Evolutionary conservation across 2,329 filamentous ascomycete species (phyloP).

Genomic region (Grosmannia clavigera): DNA sequence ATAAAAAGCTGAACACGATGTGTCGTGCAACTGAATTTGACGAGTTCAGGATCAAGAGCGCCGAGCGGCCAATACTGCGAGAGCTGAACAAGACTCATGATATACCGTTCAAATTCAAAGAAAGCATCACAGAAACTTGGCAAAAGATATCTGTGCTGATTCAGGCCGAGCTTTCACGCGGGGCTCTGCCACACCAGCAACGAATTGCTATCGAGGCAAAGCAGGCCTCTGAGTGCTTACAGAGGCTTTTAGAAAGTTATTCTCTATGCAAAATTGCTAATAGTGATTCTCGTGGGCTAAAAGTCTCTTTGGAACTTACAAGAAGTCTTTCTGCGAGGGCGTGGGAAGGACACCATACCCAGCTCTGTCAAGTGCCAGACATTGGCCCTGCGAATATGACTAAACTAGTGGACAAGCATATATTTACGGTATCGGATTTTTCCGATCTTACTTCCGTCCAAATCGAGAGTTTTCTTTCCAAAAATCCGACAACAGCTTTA

Average conservation of each 20-base stretch:
- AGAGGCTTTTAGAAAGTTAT: constrained; percentile 61
- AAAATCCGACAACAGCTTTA: constrained; percentile 72
- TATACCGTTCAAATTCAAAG: constrained; percentile 60
- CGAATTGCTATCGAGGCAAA: constrained; percentile 49
- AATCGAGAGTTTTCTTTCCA: constrained; percentile 65
- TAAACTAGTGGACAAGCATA: constrained; percentile 58
- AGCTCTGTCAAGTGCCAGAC: constrained; percentile 71
- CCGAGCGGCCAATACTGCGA: constrained; percentile 58
- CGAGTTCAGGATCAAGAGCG: constrained; percentile 56
- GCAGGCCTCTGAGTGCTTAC: constrained; percentile 53
- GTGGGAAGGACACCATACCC: constrained; percentile 73
- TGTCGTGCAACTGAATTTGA: constrained; percentile 60
- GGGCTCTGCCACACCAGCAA: constrained; percentile 39
- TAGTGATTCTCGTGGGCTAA: constrained; percentile 52
- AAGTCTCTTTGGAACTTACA: constrained; percentile 62
- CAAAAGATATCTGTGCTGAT: constrained; percentile 71
- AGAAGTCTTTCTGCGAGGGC: constrained; percentile 60
- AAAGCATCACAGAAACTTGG: constrained; percentile 48
- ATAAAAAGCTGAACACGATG: constrained; percentile 48
- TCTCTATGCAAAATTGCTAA: constrained; percentile 55
- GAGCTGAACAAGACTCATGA: constrained; percentile 56
- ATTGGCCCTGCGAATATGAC: constrained; percentile 66
- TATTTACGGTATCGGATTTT: constrained; percentile 61
- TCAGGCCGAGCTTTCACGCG: constrained; percentile 55
- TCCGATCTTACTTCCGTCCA: constrained; percentile 51